A percentile compares a stretch with the other conserved stretches of the same genome.
phyloP scores from a whole-genome alignment of 2,329 filamentous ascomycete genomes.

The Aspergillus amoenus region DNA sequence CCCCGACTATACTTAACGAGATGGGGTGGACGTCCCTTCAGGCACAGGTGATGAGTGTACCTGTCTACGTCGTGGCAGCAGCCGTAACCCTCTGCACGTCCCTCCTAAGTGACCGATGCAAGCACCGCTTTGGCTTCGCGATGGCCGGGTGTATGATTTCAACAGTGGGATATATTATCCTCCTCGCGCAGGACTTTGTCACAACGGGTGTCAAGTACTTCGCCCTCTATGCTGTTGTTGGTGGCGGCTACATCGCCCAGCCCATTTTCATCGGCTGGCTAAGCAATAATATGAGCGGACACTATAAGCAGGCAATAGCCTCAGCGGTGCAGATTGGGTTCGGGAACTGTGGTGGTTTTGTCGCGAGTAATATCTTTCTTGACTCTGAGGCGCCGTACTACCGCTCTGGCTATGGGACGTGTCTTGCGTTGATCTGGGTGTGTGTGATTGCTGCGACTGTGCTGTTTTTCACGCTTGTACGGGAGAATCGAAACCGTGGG shows the following conservation, averaged over 20 bases:
- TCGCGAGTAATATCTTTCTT: constrained; percentile 45
- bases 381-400: constrained; percentile 38
- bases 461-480: constrained; percentile 7
- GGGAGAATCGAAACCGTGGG: constrained; percentile 11
- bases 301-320: constrained; percentile 41
- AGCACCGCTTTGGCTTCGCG: constrained; percentile 15
- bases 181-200: constrained; percentile 9
- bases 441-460: constrained; percentile 5
- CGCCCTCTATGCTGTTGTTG: constrained; percentile 26
- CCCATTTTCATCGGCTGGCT: constrained; percentile 37
- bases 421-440: constrained; percentile 29
- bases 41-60: constrained; percentile 35
- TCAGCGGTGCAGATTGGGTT: constrained; percentile 44
- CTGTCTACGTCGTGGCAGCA: constrained; percentile 29
- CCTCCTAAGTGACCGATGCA: constrained; percentile 13
- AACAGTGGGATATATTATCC: constrained; percentile 13
- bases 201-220: constrained; percentile 18
- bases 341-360: constrained; percentile 47
- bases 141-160: constrained; percentile 11
- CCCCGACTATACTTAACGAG: constrained; percentile 34
- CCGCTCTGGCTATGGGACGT: constrained; percentile 37
- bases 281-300: constrained; percentile 43
- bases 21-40: constrained; percentile 31
- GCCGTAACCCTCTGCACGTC: constrained; percentile 23
- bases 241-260: constrained; percentile 29